phyloP scores from a whole-genome alignment of 441 rosid species.

The Jatropha multifida region DNA sequence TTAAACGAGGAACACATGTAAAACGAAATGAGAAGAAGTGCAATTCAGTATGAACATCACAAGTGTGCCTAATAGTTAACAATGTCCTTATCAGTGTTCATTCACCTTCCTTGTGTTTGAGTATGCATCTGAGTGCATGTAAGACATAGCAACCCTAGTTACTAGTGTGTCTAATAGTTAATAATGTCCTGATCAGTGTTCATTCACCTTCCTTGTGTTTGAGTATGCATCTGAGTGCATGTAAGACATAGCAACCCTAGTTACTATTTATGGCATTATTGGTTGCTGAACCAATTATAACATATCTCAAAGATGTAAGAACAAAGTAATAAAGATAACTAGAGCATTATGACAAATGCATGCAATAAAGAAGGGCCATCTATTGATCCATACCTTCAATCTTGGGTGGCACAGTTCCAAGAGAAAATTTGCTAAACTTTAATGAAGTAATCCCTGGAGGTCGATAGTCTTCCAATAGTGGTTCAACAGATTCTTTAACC shows the following conservation, averaged over 20 bases:
- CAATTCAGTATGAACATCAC: neutral
- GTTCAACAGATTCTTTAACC: conserved; percentile 92
- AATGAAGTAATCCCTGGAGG: conserved; percentile 90
- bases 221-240: neutral
- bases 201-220: neutral
- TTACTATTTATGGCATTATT: neutral
- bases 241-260: neutral
- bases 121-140: neutral
- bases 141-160: neutral
- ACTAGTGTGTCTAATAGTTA: neutral
- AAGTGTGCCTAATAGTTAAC: neutral
- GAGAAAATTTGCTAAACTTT: conserved; percentile 75
- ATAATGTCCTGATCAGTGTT: neutral
- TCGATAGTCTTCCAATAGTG: conserved; percentile 85
- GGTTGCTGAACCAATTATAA: neutral
- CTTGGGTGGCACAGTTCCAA: conserved; percentile 93
- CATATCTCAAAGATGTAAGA: neutral
- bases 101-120: neutral
- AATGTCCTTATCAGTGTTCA: neutral
- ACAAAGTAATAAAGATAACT: conserved; percentile 7
- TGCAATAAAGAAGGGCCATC: conserved; percentile 8
- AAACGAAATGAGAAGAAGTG: neutral
- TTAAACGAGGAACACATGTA: neutral
- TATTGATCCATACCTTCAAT: conserved; percentile 65
- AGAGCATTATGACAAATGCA: neutral